Evolutionary conservation across 106 monocot genomes (phyloP), one percentile per base, ranked within the genome.

Genomic region (Posidonia australis): DNA sequence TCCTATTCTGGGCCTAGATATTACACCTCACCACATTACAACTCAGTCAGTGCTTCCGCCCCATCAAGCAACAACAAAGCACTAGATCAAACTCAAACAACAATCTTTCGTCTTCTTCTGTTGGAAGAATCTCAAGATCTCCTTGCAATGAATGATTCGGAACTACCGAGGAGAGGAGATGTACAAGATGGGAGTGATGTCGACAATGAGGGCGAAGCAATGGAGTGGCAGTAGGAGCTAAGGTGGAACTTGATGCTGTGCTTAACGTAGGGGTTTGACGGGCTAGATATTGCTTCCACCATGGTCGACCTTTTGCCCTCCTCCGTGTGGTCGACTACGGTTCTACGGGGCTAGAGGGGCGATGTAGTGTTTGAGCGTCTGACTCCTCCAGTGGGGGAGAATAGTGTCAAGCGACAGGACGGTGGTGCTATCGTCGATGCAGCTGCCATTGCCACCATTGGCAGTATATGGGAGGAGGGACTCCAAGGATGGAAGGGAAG

Each of bases 201-300:
- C 96, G 54, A 98, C 84, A 52, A 98, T 73, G 51, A 98, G 72
- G 7, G 72, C 78, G 64, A 70, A 72, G 47, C 66, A 60, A 65
- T 36, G 65, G 82, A 77, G 45, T 80, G 87, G 70, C 96, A 86
- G 67, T 90, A 90, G 53, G 90, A 80, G 80, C 87, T 87, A 47
- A 77, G 84, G 17, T 90, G 90, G 70, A 98, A 87, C 82, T 87
- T 98, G 25, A 98, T 84, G 77, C 96, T 83, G 80, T 98, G 96
- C 84, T 87, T 98, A 65, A 98, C 84, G 36, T 90, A 76, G 10
- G 96, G 87, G 46, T 90, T 90, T n/a, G 96, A 84, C 18, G 80
- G 66, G 75, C 87, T 98, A 71, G 80, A 74, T 65, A 90, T 84
- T 51, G 29, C 67, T 72, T 58, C 31, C 51, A 42, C 29, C 28